These are phyloP conservation scores for Fusarium sp. DNA, from an alignment of 2,329 filamentous ascomycete species.

Conservation along the genomic window DNA sequence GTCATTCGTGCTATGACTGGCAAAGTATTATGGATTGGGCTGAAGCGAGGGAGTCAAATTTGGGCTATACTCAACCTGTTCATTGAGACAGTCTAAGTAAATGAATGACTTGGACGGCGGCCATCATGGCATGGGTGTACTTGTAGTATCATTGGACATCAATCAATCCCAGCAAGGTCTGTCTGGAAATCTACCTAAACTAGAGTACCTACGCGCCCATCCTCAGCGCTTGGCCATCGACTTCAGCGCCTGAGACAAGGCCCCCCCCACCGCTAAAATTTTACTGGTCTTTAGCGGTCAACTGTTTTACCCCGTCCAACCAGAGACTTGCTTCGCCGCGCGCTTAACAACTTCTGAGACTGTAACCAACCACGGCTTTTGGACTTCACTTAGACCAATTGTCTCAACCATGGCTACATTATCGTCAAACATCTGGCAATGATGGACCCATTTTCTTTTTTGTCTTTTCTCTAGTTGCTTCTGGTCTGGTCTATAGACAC, in stretches of 20 bases:
- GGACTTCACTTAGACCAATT: constrained; percentile 14
- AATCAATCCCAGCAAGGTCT: not conserved
- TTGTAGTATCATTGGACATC: constrained; percentile 18
- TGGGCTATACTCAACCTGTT: constrained; percentile 4
- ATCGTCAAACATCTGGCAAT: constrained; percentile 29
- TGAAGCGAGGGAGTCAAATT: not conserved
- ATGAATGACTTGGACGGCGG: too few relatives aligned
- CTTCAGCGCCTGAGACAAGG: constrained; percentile 18
- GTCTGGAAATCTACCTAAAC: not conserved
- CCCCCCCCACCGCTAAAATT: not conserved
- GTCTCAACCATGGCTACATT: constrained; percentile 20
- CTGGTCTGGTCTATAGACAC: not conserved
- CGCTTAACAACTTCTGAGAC: constrained; percentile 45
- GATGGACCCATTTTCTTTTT: constrained; percentile 14
- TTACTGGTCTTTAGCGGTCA: constrained; percentile 22
- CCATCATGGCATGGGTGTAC: not conserved
- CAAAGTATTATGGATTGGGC: constrained; percentile 7
- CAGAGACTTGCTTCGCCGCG: constrained; percentile 31
- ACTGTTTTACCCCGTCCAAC: constrained; percentile 30
- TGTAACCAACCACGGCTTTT: constrained; percentile 37
- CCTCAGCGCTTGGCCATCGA: constrained; percentile 17
- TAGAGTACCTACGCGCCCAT: constrained; percentile 21
- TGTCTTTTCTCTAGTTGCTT: not conserved
- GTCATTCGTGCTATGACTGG: constrained; percentile 6
- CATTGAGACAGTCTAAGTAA: not conserved